phyloP scores from a whole-genome alignment of 169 alveolate species.

The Cryptosporidium muris region DNA sequence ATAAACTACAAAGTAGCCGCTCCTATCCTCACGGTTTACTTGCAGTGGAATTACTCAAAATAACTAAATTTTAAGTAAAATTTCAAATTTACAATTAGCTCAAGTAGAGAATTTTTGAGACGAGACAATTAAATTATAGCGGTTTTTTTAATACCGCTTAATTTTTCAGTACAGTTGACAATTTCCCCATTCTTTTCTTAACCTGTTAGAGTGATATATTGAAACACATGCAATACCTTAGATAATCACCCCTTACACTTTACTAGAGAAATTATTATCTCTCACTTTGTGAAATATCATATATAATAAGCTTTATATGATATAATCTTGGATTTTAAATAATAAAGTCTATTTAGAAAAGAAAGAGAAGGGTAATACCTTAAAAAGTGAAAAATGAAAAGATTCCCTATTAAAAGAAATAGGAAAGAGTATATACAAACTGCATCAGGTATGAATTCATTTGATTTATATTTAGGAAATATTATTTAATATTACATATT shows the following conservation, averaged over 20 bases:
- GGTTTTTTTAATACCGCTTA: no score
- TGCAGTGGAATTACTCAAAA: background rate
- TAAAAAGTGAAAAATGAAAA: constrained; percentile 24
- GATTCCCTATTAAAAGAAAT: constrained; percentile 1
- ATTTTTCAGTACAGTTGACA: no score
- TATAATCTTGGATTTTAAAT: no score
- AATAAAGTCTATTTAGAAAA: no score
- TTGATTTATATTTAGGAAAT: background rate
- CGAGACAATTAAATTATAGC: constrained; percentile 40
- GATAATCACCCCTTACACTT: no score
- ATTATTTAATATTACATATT: background rate
- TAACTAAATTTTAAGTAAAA: background rate
- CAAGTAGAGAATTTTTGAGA: background rate
- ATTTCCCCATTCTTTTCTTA: no score
- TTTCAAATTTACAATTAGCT: background rate
- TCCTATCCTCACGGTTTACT: constrained; percentile 71
- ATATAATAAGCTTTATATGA: no score
- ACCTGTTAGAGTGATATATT: no score
- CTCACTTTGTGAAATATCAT: no score
- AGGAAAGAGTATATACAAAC: constrained; percentile 66
- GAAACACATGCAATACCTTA: no score
- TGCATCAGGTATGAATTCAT: constrained; percentile 55
- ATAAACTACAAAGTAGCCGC: constrained; percentile 6
- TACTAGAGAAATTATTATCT: no score
- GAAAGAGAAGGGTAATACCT: no score